Percentiles rank a stretch among this genome's conserved stretches.
Conservation (phyloP, 2,329 filamentous ascomycete genomes). For the Aurifilum marmelostoma region DNA sequence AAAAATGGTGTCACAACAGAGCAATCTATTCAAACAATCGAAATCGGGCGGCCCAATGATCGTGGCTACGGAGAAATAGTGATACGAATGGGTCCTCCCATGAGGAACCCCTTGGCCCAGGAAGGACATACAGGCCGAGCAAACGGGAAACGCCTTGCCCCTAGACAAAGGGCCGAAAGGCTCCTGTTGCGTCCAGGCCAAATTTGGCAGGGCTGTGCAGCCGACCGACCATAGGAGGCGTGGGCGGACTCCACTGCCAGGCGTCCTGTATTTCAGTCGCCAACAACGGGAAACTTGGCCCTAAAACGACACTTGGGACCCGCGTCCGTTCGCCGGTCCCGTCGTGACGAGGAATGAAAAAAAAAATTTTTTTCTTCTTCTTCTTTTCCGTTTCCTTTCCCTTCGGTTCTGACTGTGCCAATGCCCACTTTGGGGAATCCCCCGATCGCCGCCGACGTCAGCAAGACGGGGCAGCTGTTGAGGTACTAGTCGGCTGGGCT, state of each 20-base stretch:
- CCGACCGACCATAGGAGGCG: neutral
- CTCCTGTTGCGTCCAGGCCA: neutral
- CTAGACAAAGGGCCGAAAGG: conserved; percentile 29
- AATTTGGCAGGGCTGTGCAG: conserved; percentile 4
- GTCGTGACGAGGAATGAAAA: neutral
- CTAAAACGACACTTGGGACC: conserved; percentile 8
- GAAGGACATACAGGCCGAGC: conserved; percentile 7
- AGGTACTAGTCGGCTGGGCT: neutral
- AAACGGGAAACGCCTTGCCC: conserved; percentile 24
- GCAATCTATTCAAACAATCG: conserved; percentile 24
- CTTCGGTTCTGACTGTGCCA: conserved; percentile 2
- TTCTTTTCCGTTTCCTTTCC: neutral
- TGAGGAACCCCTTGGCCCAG: conserved; percentile 10
- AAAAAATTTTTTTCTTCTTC: neutral
- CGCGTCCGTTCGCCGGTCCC: conserved; percentile 13
- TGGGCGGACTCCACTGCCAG: conserved; percentile 8
- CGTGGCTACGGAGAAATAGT: conserved; percentile 1
- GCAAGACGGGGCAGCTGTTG: neutral
- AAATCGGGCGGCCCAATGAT: conserved; percentile 17
- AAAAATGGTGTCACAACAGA: conserved; percentile 9
- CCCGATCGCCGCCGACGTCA: conserved; percentile 25
- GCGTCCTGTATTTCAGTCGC: conserved; percentile 18
- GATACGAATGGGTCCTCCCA: conserved; percentile 15
- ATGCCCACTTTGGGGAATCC: neutral
- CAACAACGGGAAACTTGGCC: conserved; percentile 21